Conservation (phyloP, 352 stramenopile genomes). For the Peronospora farinosa region DNA sequence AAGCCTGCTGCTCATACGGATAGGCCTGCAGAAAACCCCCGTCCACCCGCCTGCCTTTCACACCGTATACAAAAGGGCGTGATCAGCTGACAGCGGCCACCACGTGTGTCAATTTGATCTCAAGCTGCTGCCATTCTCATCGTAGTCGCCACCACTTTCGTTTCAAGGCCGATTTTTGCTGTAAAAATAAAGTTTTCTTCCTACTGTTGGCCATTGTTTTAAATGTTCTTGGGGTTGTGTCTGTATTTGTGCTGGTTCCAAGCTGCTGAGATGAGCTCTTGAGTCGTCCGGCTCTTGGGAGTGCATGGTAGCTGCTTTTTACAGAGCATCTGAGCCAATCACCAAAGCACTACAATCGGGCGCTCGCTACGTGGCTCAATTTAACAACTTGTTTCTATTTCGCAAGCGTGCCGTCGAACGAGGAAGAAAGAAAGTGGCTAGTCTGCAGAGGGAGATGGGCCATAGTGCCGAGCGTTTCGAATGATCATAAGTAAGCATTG, state of each 20-base stretch:
- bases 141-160: constrained; percentile 9
- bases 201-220: not conserved
- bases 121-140: not conserved
- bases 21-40: too few relatives aligned
- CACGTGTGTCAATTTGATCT: constrained; percentile 5
- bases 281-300: constrained; percentile 18
- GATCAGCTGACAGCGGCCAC: constrained; percentile 12
- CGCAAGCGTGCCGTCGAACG: not conserved
- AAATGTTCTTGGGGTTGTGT: not conserved
- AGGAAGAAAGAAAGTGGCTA: constrained; percentile 1
- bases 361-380: not conserved
- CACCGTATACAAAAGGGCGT: not conserved
- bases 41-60: too few relatives aligned
- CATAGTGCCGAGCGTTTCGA: constrained; percentile 16
- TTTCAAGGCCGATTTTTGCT: constrained; percentile 9
- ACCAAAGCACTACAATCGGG: not conserved
- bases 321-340: constrained; percentile 11
- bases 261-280: constrained; percentile 14
- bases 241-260: constrained; percentile 4
- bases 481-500: constrained; percentile 8
- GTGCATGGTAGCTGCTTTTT: constrained; percentile 8
- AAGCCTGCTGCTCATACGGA: too few relatives aligned
- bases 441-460: constrained; percentile 7
- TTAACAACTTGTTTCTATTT: not conserved
- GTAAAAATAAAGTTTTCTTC: constrained; percentile 12